Base-by-base conservation (phyloP, 2,329 filamentous ascomycete genomes). In the Coniochaeta pulveracea region DNA sequence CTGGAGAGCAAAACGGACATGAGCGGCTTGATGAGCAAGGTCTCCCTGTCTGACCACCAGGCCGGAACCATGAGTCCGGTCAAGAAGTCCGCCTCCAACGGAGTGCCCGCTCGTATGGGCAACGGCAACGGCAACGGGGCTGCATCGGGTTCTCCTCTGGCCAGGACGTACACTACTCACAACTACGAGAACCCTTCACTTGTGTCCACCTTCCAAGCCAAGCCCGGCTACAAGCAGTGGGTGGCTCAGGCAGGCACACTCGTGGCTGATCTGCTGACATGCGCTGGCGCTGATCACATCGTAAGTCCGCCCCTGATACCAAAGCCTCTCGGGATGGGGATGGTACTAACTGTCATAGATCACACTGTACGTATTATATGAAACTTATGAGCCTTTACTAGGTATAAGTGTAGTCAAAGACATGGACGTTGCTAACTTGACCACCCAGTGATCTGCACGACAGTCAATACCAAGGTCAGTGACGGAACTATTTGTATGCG, bases 181-280 rank as follows among this genome's bases (percentile, higher is more conserved):
- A 79, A 84, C 45, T 70, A 75, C 43, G 69, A 75, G 47, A 76
- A 75, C 49, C 64, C 66, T 33, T 57, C 61, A 18, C 64, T 70
- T 34, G 57, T 72, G 40, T 67, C 66, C 40, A 67, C 67, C 47
- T 66, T 80, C 52, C 75, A 86, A 54, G 76, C 84, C 12, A 88
- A 89, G 52, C 83, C 88, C 7, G 91, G 91, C 30, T 98, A 98
- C 57, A 91, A 91, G 64, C 85, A 94, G 62, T 96, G 91, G 91
- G 88, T 96, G 41, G 91, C 91, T 14, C 91, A 96, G 61, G 88
- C 91, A 24, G 91, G 91, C 39, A 96, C 88, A 23, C 71, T 98
- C 37, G 82, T 98, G 34, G 91, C 91, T 29, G 86, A 96, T 54
- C 73, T 98, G 29, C 68, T 98, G 44, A 95, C 85, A 22, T 95